Base-by-base conservation (phyloP, 257 asterid genomes). In the Solanum pinnatisectum region DNA sequence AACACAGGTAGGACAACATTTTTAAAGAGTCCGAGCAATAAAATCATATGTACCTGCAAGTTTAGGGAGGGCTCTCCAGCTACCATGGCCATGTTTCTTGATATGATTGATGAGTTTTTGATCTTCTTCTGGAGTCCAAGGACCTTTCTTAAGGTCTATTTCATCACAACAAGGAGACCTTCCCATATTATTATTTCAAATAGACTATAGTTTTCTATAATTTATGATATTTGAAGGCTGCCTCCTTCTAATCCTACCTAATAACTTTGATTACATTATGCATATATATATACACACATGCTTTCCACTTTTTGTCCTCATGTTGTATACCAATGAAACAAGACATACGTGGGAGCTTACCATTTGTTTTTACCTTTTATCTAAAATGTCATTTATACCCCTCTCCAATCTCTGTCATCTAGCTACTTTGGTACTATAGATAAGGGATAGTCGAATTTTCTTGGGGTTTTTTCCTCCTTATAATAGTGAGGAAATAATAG, bases 31-130 rank as follows among this genome's bases (percentile, higher is more conserved):
- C 2, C 5, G 25, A 59, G 25, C 13, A 20, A 14, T 15, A 23
- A 72, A 37, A 23, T 72, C 3, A 39, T 63, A 32, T 8, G 3
- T 91, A 95, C 98, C 98, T 37, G 98, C 94, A 76, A 92, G 96
- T 90, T 91, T 93, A 1, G 98, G 98, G 81, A 96, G 98, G 85
- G 98, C 98, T 90, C 98, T 92, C 98, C 98, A 96, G 94, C 98
- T 96, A 67, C 96, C 98, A 90, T 96, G 98, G 89, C 98, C 98
- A 30, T 96, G 92, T 89, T 93, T 93, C 4, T 94, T 92, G 88
- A 95, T 93, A 84, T 90, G 87, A 4, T 89, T 90, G 92, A 92
- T 89, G 92, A 95, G 98, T 63, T 90, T 93, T 46, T 95, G 95
- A 78, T 95, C 98, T 92, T 95, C 98, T 82, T 94, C 98, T 30